These are phyloP conservation scores for Chenopodium album DNA, from an alignment of 148 eudicot genomes.

Conservation along the genomic window DNA sequence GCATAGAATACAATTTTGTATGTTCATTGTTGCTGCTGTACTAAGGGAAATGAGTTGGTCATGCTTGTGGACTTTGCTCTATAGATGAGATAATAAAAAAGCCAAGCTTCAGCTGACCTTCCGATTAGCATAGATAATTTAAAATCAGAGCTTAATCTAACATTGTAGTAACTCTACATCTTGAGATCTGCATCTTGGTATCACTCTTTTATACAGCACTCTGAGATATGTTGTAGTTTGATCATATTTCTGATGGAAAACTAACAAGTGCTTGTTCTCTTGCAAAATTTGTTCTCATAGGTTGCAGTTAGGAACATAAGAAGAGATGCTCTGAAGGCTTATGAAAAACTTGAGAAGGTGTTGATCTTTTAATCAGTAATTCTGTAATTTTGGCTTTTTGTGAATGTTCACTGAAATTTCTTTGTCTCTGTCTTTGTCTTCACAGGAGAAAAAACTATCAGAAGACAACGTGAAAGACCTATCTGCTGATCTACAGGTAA, in stretches of 20 bases:
- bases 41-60: background rate
- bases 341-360: conserved; percentile 94
- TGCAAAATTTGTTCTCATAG: conserved; percentile 30
- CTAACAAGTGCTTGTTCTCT: background rate
- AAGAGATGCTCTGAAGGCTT: conserved; percentile 91
- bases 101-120: background rate
- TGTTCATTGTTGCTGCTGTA: background rate
- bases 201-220: background rate
- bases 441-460: conserved; percentile 93
- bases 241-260: background rate
- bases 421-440: conserved; percentile 21
- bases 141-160: background rate
- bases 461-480: conserved; percentile 90
- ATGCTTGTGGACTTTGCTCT: background rate
- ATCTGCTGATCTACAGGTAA: conserved; percentile 85
- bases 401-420: background rate
- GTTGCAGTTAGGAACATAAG: conserved; percentile 92
- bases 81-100: background rate
- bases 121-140: background rate
- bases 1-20: background rate
- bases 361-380: conserved; percentile 12
- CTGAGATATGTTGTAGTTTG: background rate
- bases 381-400: background rate
- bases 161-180: background rate
- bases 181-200: conserved; percentile 5